These are phyloP conservation scores for Chlorociboria aeruginascens DNA, from an alignment of 495 filamentous ascomycete species.

Conservation along the genomic window DNA sequence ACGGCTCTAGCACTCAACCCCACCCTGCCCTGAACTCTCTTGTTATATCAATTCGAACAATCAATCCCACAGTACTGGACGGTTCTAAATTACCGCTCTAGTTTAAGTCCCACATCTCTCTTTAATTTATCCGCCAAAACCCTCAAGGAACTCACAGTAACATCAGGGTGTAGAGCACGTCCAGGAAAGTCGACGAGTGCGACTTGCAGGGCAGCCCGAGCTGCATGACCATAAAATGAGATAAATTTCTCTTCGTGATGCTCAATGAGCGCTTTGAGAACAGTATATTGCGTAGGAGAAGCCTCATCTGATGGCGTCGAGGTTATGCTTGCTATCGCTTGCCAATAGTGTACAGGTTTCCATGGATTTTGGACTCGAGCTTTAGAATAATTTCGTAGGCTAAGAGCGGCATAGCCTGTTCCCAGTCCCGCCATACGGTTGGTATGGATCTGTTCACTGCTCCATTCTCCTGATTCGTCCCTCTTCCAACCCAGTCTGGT, in stretches of 20 bases:
- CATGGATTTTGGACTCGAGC: conserved; percentile 56
- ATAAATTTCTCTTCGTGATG: conserved; percentile 60
- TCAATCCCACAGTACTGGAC: not conserved
- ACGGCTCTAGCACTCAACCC: no score
- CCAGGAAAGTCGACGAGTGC: conserved; percentile 59
- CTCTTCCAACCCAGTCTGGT: conserved; percentile 65
- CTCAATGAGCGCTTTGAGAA: conserved; percentile 67
- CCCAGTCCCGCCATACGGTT: conserved; percentile 78
- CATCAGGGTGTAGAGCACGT: conserved; percentile 10
- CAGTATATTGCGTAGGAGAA: conserved; percentile 64
- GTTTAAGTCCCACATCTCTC: conserved; percentile 42
- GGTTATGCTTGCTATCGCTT: conserved; percentile 50
- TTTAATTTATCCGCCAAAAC: conserved; percentile 47
- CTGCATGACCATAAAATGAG: conserved; percentile 62
- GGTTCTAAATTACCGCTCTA: not conserved
- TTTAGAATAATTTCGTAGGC: conserved; percentile 67
- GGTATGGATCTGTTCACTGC: conserved; percentile 54
- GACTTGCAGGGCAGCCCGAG: conserved; percentile 46
- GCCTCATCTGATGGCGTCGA: conserved; percentile 59
- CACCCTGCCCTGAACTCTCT: no score
- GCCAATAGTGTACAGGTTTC: conserved; percentile 73
- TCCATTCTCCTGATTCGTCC: conserved; percentile 39
- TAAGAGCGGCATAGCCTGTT: conserved; percentile 70
- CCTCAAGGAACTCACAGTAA: conserved; percentile 41
- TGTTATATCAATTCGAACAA: not conserved